A percentile compares a stretch with the other conserved stretches of the same genome.
These are phyloP conservation scores for Coffea canephora DNA, from an alignment of 257 asterid species.

Conservation along the genomic window DNA sequence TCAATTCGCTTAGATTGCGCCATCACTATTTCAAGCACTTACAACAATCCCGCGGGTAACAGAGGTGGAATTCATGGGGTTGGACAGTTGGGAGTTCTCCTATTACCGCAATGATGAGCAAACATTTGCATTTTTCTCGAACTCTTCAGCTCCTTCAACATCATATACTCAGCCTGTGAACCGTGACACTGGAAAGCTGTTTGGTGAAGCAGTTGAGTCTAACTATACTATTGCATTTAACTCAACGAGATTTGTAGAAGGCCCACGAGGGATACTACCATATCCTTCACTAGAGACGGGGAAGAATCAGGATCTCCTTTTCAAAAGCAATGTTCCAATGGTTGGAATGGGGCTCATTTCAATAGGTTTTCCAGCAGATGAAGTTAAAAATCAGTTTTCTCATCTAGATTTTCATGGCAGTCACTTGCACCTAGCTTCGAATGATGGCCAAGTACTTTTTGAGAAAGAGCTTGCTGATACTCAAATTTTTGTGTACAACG, in stretches of 20 bases:
- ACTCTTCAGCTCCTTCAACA: conserved; percentile 15
- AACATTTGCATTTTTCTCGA: conserved; percentile 16
- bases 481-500: conserved; percentile 12
- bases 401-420: conserved; percentile 18
- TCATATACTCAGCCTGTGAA: conserved; percentile 33
- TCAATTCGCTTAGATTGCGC: conserved; percentile 19
- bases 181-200: conserved; percentile 25
- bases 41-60: conserved; percentile 25
- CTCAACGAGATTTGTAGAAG: not conserved
- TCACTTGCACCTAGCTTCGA: conserved; percentile 23
- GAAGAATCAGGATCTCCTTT: conserved; percentile 10
- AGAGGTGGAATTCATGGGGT: conserved; percentile 22
- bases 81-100: conserved; percentile 21
- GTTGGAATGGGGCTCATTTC: conserved; percentile 27
- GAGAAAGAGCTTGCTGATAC: conserved; percentile 15
- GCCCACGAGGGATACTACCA: not conserved
- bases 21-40: conserved; percentile 22
- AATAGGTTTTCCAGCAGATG: conserved; percentile 16
- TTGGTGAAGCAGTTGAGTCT: conserved; percentile 23
- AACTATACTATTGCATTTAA: not conserved
- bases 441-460: conserved; percentile 24
- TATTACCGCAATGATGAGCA: conserved; percentile 15
- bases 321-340: conserved; percentile 15
- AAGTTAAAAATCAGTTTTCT: conserved; percentile 8
- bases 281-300: conserved; percentile 15